phyloP scores from a whole-genome alignment of 768 basidiomycete genomes.

The Suillus discolor region DNA sequence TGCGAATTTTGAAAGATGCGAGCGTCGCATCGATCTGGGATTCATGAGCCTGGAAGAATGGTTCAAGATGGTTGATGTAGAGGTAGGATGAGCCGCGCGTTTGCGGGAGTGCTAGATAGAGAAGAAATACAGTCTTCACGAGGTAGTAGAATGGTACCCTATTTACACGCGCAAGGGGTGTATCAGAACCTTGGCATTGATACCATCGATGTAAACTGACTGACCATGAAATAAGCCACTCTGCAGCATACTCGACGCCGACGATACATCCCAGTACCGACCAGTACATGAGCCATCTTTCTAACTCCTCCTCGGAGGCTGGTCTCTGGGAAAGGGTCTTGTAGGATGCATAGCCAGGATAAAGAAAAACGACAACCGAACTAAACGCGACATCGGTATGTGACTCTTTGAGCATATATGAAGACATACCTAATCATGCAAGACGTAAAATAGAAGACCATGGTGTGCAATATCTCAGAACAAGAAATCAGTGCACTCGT shows the following conservation, averaged over 20 bases:
- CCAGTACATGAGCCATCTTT: conserved; percentile 99
- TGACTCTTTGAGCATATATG: conserved; percentile 31
- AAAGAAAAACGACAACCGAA: conserved; percentile 79
- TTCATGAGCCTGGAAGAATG: conserved; percentile 84
- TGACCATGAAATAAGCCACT: conserved; percentile 88
- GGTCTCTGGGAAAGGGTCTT: conserved; percentile 90
- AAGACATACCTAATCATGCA: conserved; percentile 40
- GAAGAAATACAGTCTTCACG: conserved; percentile 80
- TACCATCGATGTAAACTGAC: conserved; percentile 27
- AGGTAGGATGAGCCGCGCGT: conserved; percentile 86
- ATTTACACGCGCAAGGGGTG: conserved; percentile 1
- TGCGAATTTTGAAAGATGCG: conserved; percentile 57
- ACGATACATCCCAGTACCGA: conserved; percentile 84
- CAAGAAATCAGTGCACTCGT: conserved; percentile 5
- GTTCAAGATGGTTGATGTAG: conserved; percentile 77
- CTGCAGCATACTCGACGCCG: conserved; percentile 79
- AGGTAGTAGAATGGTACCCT: conserved; percentile 89
- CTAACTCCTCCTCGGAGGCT: conserved; percentile 80
- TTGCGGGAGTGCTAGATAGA: conserved; percentile 90
- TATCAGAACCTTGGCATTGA: background rate
- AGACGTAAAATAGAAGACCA: conserved; percentile 47
- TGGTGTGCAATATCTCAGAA: conserved; percentile 17
- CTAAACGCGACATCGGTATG: conserved; percentile 34
- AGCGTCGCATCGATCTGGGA: conserved; percentile 81
- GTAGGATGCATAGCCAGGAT: conserved; percentile 96